A percentile compares a stretch with the other conserved stretches of the same genome.
These are phyloP conservation scores for Xylaria sp. DNA, from an alignment of 2,329 filamentous ascomycete species.

Conservation along the genomic window DNA sequence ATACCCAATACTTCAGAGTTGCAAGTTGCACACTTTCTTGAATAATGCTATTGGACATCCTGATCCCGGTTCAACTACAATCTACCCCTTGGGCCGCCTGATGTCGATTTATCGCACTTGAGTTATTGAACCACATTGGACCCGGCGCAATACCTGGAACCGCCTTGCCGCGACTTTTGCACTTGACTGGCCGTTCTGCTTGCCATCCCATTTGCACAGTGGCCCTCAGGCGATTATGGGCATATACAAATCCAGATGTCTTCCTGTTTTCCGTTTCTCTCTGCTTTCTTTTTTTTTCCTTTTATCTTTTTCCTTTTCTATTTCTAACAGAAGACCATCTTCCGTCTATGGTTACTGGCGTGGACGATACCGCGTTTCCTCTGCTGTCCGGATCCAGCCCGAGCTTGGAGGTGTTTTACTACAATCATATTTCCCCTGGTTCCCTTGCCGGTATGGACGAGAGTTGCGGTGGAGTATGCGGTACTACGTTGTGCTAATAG, in stretches of 20 bases:
- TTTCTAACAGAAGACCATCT: constrained; percentile 30
- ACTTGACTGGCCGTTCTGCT: constrained; percentile 31
- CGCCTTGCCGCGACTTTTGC: constrained; percentile 30
- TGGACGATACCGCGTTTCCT: constrained; percentile 32
- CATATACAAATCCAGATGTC: constrained; percentile 27
- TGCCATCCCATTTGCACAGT: constrained; percentile 29
- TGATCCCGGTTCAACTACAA: constrained; percentile 22
- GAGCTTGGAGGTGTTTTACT: constrained; percentile 28
- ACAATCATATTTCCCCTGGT: constrained; percentile 27
- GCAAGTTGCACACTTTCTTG: constrained; percentile 33
- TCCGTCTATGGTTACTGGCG: constrained; percentile 25
- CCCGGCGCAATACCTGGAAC: constrained; percentile 30
- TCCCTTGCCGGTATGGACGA: constrained; percentile 29
- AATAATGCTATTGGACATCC: constrained; percentile 28
- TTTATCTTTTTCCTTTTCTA: constrained; percentile 26
- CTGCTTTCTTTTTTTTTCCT: constrained; percentile 23
- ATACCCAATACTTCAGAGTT: constrained; percentile 30
- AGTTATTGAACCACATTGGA: constrained; percentile 30
- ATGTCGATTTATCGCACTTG: constrained; percentile 28
- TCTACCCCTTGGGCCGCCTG: constrained; percentile 22
- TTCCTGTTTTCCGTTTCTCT: constrained; percentile 22
- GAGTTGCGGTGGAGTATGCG: constrained; percentile 29
- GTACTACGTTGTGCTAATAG: constrained; percentile 32
- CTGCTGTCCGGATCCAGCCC: constrained; percentile 39
- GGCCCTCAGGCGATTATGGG: constrained; percentile 27